These are phyloP conservation scores for Globisporangium splendens DNA, from an alignment of 352 stramenopile species.

Conservation along the genomic window DNA sequence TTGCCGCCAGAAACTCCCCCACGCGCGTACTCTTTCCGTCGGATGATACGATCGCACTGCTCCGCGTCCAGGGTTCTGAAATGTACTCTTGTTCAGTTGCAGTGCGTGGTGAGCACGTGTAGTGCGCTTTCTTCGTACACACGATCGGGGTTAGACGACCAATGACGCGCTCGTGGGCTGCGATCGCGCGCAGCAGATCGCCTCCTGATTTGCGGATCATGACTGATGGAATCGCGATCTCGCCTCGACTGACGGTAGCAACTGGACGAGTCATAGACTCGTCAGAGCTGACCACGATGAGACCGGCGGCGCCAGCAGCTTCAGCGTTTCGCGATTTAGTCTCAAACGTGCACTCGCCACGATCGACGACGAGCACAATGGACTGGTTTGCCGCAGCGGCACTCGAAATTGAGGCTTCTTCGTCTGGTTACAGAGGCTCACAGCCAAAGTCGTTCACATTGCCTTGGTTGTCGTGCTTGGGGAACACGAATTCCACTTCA, in stretches of 20 bases:
- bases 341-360: constrained; percentile 66
- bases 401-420: constrained; percentile 22
- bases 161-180: constrained; percentile 24
- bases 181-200: constrained; percentile 36
- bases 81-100: constrained; percentile 39
- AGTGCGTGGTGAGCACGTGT: constrained; percentile 31
- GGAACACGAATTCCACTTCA: constrained; percentile 51
- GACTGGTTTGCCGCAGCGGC: constrained; percentile 24
- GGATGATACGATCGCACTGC: constrained; percentile 29
- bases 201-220: constrained; percentile 59
- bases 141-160: constrained; percentile 52
- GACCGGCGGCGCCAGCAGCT: constrained; percentile 35
- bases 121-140: constrained; percentile 40
- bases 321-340: constrained; percentile 49
- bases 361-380: constrained; percentile 47
- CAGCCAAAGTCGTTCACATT: constrained; percentile 39
- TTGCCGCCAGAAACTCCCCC: constrained; percentile 48
- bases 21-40: constrained; percentile 16
- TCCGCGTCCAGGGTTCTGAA: constrained; percentile 18
- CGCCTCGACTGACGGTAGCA: constrained; percentile 32
- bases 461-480: constrained; percentile 9
- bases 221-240: constrained; percentile 51
- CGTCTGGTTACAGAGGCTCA: constrained; percentile 23
- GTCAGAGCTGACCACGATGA: constrained; percentile 46
- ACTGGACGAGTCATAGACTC: constrained; percentile 42